Base-by-base conservation (phyloP, 1,284 basidiomycete genomes). In the Mixia osmundae region DNA sequence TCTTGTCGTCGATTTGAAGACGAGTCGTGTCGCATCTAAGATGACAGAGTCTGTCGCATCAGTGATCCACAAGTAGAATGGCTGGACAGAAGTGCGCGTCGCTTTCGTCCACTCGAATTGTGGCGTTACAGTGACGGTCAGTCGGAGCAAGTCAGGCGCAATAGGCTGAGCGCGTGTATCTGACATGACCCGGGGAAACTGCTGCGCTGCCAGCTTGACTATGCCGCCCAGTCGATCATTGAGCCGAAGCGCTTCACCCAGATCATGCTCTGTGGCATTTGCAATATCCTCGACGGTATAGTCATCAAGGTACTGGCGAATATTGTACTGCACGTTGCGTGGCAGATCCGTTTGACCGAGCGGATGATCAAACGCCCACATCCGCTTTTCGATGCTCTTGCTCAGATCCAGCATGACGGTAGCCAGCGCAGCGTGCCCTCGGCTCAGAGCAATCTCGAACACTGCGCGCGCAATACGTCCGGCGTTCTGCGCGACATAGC, bases 361-460 rank as follows among this genome's bases (percentile, higher is more conserved):
- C 3, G 89, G 91, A 46, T 99, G 80, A 36, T 89, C 78, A 55
- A 77, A 95, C 1, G 87, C 80, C 91, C 91, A 99, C 50, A 94
- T 61, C 14, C 82, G 71, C 50, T 77, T 54, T 38, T 61, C 59
- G 38, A 61, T 56, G 9, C 57, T 52, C 58, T 95, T 97, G 62
- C 82, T 82, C 58, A 99, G 69, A 14, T 76, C 73, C 62, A 91
- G 74, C 18, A 97, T 66, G 16, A 79, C 73, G 1, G 67, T 63
- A 5, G 78, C 70, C 19, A 72, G 72, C 44, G 67, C 72, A 0
- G 85, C 83, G 78, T 79, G 94, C 53, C 83, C 82, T 45, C 70
- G 69, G 52, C 78, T 82, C 47, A 97, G 68, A 0, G 79, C 79
- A 28, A 97, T 91, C 55, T 99, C 91, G 12, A 95, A 66, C 5